These are phyloP conservation scores for Globisporangium acanthophoron DNA, from an alignment of 352 stramenopile genomes.

Conservation along the genomic window DNA sequence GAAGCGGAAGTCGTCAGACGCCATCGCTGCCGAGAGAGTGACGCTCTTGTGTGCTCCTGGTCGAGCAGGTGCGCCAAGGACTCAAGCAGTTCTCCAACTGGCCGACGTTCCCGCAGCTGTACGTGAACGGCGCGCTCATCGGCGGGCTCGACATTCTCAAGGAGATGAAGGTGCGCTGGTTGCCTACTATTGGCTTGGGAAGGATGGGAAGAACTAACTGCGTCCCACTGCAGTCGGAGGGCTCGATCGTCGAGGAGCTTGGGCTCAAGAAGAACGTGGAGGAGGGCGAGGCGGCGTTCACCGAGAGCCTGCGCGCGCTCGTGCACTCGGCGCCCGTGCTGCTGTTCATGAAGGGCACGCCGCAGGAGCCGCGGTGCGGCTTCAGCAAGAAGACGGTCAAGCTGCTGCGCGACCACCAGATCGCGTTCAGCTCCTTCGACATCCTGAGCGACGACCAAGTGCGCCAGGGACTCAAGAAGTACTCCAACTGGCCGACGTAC, in stretches of 20 bases:
- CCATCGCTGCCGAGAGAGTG: too few relatives aligned
- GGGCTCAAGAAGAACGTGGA: slow-evolving; percentile 68
- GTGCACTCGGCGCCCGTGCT: slow-evolving; percentile 89
- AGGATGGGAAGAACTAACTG: not conserved
- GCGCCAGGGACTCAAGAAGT: slow-evolving; percentile 94
- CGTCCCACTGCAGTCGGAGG: slow-evolving; percentile 26
- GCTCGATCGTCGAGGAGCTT: slow-evolving; percentile 74
- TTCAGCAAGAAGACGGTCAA: slow-evolving; percentile 94
- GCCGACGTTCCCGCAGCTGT: slow-evolving; percentile 98
- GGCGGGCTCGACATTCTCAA: slow-evolving; percentile 97
- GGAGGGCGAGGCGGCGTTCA: slow-evolving; percentile 71
- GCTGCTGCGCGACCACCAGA: slow-evolving; percentile 85
- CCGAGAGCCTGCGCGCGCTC: slow-evolving; percentile 81
- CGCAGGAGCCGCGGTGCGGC: slow-evolving; percentile 87
- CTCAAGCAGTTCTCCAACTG: slow-evolving; percentile 97
- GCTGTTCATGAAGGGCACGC: slow-evolving; percentile 95
- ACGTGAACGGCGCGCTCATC: slow-evolving; percentile 96
- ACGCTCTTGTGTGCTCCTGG: slow-evolving; percentile 1
- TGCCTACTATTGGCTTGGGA: not conserved
- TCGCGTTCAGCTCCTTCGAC: slow-evolving; percentile 94
- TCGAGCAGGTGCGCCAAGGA: slow-evolving; percentile 85
- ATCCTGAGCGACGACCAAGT: slow-evolving; percentile 93
- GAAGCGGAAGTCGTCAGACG: too few relatives aligned
- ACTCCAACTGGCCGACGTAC: slow-evolving; percentile 97
- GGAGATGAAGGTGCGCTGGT: slow-evolving; percentile 86